Percentiles rank a stretch among this genome's conserved stretches.
Evolutionary conservation across 1,139 yeast species (phyloP).

Genomic region (Hemisphaericaspora xylofermentans): DNA sequence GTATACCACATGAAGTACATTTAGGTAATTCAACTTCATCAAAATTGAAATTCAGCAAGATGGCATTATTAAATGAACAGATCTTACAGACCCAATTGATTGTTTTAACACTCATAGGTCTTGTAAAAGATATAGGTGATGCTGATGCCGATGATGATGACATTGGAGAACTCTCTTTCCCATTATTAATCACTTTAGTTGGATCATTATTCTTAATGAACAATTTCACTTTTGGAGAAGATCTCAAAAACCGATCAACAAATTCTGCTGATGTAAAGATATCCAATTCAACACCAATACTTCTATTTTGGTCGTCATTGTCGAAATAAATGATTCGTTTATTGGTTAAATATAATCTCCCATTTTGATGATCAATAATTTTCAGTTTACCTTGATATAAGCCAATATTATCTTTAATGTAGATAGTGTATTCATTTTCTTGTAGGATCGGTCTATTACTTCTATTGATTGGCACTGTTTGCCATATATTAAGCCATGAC

Average conservation of each 20-base stretch:
- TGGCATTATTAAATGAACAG: slow-evolving; percentile 67
- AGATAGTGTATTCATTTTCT: slow-evolving; percentile 40
- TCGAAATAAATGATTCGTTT: slow-evolving; percentile 74
- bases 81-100: slow-evolving; percentile 82
- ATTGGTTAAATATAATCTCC: slow-evolving; percentile 76
- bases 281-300: slow-evolving; percentile 52
- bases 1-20: slow-evolving; percentile 80
- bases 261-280: slow-evolving; percentile 46
- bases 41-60: slow-evolving; percentile 34
- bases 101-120: slow-evolving; percentile 5
- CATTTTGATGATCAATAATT: slow-evolving; percentile 63
- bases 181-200: background rate
- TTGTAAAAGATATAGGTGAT: background rate
- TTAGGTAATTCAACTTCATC: slow-evolving; percentile 43
- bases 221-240: slow-evolving; percentile 72
- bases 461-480: slow-evolving; percentile 36
- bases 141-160: background rate
- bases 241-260: slow-evolving; percentile 65
- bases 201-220: slow-evolving; percentile 16
- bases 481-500: slow-evolving; percentile 32
- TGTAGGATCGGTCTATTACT: slow-evolving; percentile 48
- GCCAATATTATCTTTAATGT: slow-evolving; percentile 59
- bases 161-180: background rate
- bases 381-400: slow-evolving; percentile 71
- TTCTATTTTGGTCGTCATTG: slow-evolving; percentile 36